Evolutionary conservation across 2,329 filamentous ascomycete species (phyloP), one percentile per base, ranked within the genome.

Genomic region (Fusarium subtropicale): DNA sequence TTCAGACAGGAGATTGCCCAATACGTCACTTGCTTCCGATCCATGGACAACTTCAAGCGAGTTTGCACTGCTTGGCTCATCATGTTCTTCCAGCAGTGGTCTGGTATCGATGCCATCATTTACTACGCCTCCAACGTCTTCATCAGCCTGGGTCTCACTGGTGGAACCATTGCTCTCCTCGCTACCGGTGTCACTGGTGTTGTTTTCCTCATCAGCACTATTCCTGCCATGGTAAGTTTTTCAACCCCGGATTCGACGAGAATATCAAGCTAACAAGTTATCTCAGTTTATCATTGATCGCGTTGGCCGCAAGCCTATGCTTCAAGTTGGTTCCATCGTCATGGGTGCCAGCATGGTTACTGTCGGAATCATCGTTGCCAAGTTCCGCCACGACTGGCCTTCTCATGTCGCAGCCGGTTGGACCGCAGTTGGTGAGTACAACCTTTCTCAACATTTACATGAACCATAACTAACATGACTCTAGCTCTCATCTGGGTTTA

Each of bases 121-220:
- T 89, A 80, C 65, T 80, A 80, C 12, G 76, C 77, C 7, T 69
- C 88, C 0, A 88, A 87, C 2, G 85, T 92, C 5, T 92, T 92
- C 77, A 82, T 85, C 64, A 86, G 84, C 15, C 86, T 92, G 41
- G 90, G 90, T 16, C 81, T 92, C 16, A 84, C 79, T 1, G 87
- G 87, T 7, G 87, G 85, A 26, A 90, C 86, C 56, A 85, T 84
- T 7, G 83, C 84, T 15, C 83, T 92, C 1, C 81, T 92, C 11
- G 90, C 90, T 1, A 92, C 90, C 0, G 91, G 90, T 11, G 90
- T 92, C 0, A 90, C 91, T 7, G 90, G 90, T 5, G 89, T 92
- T 36, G 87, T 88, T 53, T 90, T 91, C 84, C 89, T 91, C 70
- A 64, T 78, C 10, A 73, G 63, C 44, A 79, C 77, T 5, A 58